Percentiles rank a stretch among this genome's conserved stretches.
Conservation (phyloP, 768 basidiomycete species). For the Macrolepiota dolichaula region DNA sequence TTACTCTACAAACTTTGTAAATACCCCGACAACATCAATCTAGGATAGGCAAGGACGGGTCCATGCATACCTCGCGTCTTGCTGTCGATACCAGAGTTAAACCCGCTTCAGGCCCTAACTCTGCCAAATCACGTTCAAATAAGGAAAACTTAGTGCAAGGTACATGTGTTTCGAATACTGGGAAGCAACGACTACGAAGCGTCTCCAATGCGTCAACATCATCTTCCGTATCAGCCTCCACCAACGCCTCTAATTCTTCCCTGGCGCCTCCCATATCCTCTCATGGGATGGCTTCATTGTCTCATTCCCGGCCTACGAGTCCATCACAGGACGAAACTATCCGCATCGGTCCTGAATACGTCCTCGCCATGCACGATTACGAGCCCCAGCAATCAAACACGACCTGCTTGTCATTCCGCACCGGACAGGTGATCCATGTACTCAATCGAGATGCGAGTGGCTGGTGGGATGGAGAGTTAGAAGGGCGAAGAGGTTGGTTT, state of each 20-base stretch:
- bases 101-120: slow-evolving; percentile 28
- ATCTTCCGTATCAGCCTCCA: slow-evolving; percentile 54
- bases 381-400: slow-evolving; percentile 63
- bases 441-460: slow-evolving; percentile 83
- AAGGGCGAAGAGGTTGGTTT: slow-evolving; percentile 92
- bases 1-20: background rate
- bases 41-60: background rate
- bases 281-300: slow-evolving; percentile 15
- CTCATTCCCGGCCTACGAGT: slow-evolving; percentile 34
- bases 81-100: slow-evolving; percentile 45
- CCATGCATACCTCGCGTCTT: slow-evolving; percentile 43
- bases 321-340: slow-evolving; percentile 50
- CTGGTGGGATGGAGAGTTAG: slow-evolving; percentile 98
- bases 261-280: slow-evolving; percentile 34
- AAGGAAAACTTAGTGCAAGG: slow-evolving; percentile 28
- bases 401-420: slow-evolving; percentile 84
- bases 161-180: slow-evolving; percentile 29
- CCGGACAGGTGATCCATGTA: slow-evolving; percentile 92
- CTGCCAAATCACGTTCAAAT: slow-evolving; percentile 23
- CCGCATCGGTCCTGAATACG: slow-evolving; percentile 60
- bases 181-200: slow-evolving; percentile 39
- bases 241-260: slow-evolving; percentile 52
- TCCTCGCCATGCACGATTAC: slow-evolving; percentile 93
- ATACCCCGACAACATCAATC: background rate
- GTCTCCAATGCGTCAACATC: slow-evolving; percentile 53